A percentile compares a stretch with the other conserved stretches of the same genome.
Conservation (phyloP, 441 rosid species). For the Kokia cookei region DNA sequence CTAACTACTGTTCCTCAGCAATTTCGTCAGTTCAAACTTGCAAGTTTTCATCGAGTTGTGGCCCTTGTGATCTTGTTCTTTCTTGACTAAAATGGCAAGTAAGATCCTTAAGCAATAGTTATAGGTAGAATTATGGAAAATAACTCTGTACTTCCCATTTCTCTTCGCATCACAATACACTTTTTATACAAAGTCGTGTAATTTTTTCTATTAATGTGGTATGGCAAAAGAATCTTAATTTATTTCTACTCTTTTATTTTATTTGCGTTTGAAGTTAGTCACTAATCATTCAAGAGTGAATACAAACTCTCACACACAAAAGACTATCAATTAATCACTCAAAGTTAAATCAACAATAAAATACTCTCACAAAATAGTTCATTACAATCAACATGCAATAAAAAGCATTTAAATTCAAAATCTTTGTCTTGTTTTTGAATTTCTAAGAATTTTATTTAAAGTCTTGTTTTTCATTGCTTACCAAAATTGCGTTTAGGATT, state of each 20-base stretch:
- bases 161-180: neutral
- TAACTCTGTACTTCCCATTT: neutral
- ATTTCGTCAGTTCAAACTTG: conserved; percentile 17
- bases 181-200: neutral
- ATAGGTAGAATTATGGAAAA: neutral
- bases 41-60: neutral
- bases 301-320: too few species aligned
- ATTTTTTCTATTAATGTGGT: neutral
- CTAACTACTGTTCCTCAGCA: conserved; percentile 3
- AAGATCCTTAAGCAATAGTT: neutral
- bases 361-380: too few species aligned
- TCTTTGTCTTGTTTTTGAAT: too few species aligned
- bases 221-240: neutral
- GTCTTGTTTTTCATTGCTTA: too few species aligned
- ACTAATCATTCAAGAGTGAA: too few species aligned
- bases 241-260: neutral
- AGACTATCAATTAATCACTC: too few species aligned
- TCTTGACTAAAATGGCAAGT: neutral
- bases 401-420: too few species aligned
- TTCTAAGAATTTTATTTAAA: too few species aligned
- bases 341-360: too few species aligned
- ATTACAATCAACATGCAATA: too few species aligned
- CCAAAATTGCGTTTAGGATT: too few species aligned
- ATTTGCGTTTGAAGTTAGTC: too few species aligned
- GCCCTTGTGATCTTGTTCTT: neutral